These are phyloP conservation scores for Bipolaris zeicola DNA, from an alignment of 2,329 filamentous ascomycete genomes.

Conservation along the genomic window DNA sequence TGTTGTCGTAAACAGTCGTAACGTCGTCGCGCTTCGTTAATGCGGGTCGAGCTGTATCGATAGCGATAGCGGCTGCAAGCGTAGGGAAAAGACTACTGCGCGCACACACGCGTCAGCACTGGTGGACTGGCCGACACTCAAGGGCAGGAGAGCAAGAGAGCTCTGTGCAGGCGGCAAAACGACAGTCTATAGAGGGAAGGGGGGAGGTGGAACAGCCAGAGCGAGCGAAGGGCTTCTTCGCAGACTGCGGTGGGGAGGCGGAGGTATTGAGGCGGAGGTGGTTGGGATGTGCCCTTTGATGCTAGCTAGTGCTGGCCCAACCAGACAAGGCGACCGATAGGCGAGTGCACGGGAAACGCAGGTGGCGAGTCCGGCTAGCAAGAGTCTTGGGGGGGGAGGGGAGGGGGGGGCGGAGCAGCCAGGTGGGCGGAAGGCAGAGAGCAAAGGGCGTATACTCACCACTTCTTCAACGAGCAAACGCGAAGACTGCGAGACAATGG, in stretches of 20 bases:
- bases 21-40: slow-evolving; percentile 41
- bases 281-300: slow-evolving; percentile 48
- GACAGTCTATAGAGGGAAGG: slow-evolving; percentile 29
- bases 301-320: slow-evolving; percentile 50
- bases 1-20: slow-evolving; percentile 37
- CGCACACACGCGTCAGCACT: slow-evolving; percentile 31
- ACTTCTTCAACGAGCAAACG: slow-evolving; percentile 35
- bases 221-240: slow-evolving; percentile 32
- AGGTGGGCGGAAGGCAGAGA: not conserved
- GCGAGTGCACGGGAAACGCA: slow-evolving; percentile 47
- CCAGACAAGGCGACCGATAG: slow-evolving; percentile 43
- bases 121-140: no score
- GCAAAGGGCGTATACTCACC: slow-evolving; percentile 23
- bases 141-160: slow-evolving; percentile 12
- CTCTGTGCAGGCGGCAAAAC: slow-evolving; percentile 15
- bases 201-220: slow-evolving; percentile 17
- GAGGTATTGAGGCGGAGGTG: slow-evolving; percentile 50
- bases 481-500: slow-evolving; percentile 2
- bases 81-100: slow-evolving; percentile 33
- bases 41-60: slow-evolving; percentile 42
- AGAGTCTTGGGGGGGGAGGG: no score
- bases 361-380: slow-evolving; percentile 17
- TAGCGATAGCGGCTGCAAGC: slow-evolving; percentile 33
- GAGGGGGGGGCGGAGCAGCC: slow-evolving; percentile 6
- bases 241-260: slow-evolving; percentile 42